These are phyloP conservation scores for Talaromyces sp. DNA, from an alignment of 2,329 filamentous ascomycete species.

Conservation along the genomic window DNA sequence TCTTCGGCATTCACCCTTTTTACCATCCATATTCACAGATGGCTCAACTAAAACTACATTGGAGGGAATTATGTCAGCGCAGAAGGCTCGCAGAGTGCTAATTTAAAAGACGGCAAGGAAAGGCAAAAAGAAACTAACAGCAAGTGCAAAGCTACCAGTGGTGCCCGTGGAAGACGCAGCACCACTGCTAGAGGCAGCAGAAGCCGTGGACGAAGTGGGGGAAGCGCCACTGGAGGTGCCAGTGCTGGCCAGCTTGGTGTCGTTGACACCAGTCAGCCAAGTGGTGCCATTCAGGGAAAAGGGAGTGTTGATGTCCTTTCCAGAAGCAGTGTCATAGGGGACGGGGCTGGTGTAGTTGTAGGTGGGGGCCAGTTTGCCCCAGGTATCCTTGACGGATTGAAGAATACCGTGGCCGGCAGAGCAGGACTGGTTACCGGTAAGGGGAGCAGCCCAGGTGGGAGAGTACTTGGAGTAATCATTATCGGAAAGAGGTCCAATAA, in stretches of 20 bases:
- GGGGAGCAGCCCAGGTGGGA: conserved; percentile 24
- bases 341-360: conserved; percentile 32
- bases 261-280: conserved; percentile 11
- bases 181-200: conserved; percentile 10
- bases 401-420: conserved; percentile 31
- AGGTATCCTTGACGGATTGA: conserved; percentile 29
- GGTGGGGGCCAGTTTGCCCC: conserved; percentile 20
- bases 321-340: conserved; percentile 21
- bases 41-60: background rate
- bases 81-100: background rate
- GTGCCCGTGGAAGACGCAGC: conserved; percentile 10
- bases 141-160: conserved; percentile 3
- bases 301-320: conserved; percentile 22
- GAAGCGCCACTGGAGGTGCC: conserved; percentile 4
- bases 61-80: background rate
- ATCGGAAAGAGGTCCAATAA: conserved; percentile 42
- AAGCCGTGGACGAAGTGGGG: conserved; percentile 10
- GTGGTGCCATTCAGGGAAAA: conserved; percentile 12
- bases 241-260: conserved; percentile 7
- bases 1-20: background rate
- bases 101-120: conserved; percentile 2
- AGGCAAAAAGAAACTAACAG: conserved; percentile 1
- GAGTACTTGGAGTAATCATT: conserved; percentile 22
- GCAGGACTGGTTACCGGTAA: conserved; percentile 21
- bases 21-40: background rate